A percentile compares a stretch with the other conserved stretches of the same genome.
Conservation (phyloP, 139 green algal species). For the Haematococcus lacustris region DNA sequence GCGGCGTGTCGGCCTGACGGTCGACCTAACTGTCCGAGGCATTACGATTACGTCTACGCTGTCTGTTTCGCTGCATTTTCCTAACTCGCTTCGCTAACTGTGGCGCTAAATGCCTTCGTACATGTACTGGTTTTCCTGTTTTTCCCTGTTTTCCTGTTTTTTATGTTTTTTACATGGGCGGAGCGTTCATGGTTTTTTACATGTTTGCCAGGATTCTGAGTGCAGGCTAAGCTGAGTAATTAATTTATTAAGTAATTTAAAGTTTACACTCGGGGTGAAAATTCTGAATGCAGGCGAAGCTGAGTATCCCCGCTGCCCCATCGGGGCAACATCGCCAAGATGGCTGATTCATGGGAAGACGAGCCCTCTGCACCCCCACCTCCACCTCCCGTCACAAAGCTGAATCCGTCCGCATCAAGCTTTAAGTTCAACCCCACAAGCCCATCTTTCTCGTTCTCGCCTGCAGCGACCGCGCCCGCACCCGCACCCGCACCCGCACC, state of each 20-base stretch:
- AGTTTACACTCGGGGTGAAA: background rate
- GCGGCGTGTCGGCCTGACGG: too few species aligned
- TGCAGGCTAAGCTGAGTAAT: background rate
- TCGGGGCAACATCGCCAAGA: background rate
- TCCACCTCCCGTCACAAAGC: background rate
- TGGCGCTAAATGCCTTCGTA: too few species aligned
- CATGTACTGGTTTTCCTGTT: too few species aligned
- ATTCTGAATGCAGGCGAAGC: background rate
- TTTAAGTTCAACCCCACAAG: constrained; percentile 67
- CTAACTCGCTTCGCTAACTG: too few species aligned
- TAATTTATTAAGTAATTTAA: background rate
- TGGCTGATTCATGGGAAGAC: constrained; percentile 44
- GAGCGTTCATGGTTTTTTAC: background rate
- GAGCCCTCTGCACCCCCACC: constrained; percentile 6
- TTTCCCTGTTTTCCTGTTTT: background rate
- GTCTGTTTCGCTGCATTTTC: too few species aligned
- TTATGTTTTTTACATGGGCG: background rate
- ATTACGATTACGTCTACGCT: too few species aligned
- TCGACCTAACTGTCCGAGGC: too few species aligned
- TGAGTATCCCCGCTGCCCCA: background rate
- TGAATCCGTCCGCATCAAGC: constrained; percentile 48
- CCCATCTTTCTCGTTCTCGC: constrained; percentile 19
- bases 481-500: constrained; percentile 13
- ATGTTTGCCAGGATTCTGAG: background rate
- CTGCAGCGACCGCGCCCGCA: constrained; percentile 3